These are phyloP conservation scores for Quercus rubra DNA, from an alignment of 306 rosid species.

Conservation along the genomic window DNA sequence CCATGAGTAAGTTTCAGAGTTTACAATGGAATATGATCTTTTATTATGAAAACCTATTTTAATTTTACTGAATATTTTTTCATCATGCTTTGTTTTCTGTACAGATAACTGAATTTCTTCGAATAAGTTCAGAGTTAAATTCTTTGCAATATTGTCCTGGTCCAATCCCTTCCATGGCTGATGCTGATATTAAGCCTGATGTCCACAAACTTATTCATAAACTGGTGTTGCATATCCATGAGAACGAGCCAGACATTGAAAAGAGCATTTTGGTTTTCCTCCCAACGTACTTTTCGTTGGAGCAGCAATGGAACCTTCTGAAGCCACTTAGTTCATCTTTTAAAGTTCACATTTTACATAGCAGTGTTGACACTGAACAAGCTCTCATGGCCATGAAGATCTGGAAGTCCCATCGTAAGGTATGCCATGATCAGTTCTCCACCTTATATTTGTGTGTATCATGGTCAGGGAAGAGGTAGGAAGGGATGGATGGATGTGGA, in stretches of 20 bases:
- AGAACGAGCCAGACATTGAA: conserved; percentile 72
- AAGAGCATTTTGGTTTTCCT: conserved; percentile 89
- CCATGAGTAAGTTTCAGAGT: neutral
- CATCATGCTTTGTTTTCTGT: conserved; percentile 17
- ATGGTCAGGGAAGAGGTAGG: neutral
- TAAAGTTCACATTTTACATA: conserved; percentile 72
- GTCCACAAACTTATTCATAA: conserved; percentile 66
- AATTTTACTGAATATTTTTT: neutral
- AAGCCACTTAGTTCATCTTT: conserved; percentile 63
- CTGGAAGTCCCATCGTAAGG: conserved; percentile 82
- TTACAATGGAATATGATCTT: neutral
- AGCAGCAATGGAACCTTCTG: conserved; percentile 76
- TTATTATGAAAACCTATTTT: neutral
- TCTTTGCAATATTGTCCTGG: conserved; percentile 37
- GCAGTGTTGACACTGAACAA: conserved; percentile 87
- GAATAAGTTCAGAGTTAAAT: conserved; percentile 36
- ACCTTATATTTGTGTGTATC: neutral
- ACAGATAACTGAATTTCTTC: conserved; percentile 58
- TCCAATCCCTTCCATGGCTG: conserved; percentile 32
- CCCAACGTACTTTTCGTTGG: conserved; percentile 79
- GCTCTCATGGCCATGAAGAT: conserved; percentile 83
- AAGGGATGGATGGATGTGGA: neutral
- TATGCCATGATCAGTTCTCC: conserved; percentile 18
- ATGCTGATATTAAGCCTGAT: conserved; percentile 38
- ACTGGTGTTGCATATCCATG: conserved; percentile 70